phyloP scores from a whole-genome alignment of 495 filamentous ascomycete species.

The Hypoxylon perforatum region DNA sequence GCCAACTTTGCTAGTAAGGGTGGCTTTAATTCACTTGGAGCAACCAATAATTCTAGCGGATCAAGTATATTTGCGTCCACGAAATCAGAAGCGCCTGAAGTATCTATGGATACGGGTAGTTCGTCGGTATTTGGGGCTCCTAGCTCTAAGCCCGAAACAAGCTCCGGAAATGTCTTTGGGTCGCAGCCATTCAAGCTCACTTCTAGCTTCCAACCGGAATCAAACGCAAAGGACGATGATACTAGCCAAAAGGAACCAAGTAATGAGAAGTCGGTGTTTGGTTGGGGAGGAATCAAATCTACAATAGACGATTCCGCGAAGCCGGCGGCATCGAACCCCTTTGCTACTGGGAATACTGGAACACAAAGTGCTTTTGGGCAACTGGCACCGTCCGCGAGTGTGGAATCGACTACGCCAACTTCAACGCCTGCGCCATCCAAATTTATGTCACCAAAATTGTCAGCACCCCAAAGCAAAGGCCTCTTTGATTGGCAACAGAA shows the following conservation, averaged over 20 bases:
- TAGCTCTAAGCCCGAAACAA: constrained; percentile 55
- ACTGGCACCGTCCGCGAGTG: constrained; percentile 36
- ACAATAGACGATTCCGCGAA: constrained; percentile 60
- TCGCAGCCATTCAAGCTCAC: constrained; percentile 75
- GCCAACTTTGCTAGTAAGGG: constrained; percentile 68
- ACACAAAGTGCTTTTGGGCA: constrained; percentile 45
- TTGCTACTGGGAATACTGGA: constrained; percentile 28
- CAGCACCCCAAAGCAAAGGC: constrained; percentile 25
- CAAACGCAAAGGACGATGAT: constrained; percentile 69
- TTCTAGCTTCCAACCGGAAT: constrained; percentile 84
- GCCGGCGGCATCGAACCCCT: constrained; percentile 33
- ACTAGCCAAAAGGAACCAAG: constrained; percentile 52
- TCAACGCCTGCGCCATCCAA: constrained; percentile 63
- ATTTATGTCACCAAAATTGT: constrained; percentile 43
- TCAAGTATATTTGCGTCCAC: constrained; percentile 64
- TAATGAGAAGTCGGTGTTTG: constrained; percentile 63
- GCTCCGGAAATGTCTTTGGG: constrained; percentile 62
- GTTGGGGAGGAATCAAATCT: constrained; percentile 63
- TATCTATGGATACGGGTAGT: constrained; percentile 55
- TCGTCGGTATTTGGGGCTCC: constrained; percentile 52
- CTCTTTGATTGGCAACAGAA: constrained; percentile 40
- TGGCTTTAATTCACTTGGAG: constrained; percentile 63
- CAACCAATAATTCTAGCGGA: constrained; percentile 44
- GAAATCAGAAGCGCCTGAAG: constrained; percentile 49
- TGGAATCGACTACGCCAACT: constrained; percentile 68